Evolutionary conservation across 805 yeast genomes (phyloP), one percentile per base, ranked within the genome.

Genomic region (Candida maesae): DNA sequence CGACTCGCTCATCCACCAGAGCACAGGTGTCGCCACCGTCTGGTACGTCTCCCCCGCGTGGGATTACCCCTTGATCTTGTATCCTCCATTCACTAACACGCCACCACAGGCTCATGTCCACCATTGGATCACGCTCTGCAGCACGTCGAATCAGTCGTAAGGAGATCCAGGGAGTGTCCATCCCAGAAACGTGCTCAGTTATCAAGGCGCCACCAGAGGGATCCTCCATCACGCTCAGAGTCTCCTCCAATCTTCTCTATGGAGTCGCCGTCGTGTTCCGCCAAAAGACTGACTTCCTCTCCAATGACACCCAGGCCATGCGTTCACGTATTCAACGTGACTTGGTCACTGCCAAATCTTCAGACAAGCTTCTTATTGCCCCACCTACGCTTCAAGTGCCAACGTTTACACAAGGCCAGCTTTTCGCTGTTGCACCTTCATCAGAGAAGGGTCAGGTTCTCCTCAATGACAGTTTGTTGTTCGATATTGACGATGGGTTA

Each of bases 191-290:
- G 0, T 71, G 78, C 44, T 47, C 51, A 4, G 55, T 53, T 6
- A 57, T 61, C 32, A 45, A 51, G 25, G 37, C 47, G 7, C 55
- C 60, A 1, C 55, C 60, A 4, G 36, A 32, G 12, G 43, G 14
- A 44, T 47, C 14, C 19, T 13, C 18, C 40, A 56, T 55, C 33
- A 54, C 59, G 1, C 42, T 63, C 2, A 47, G 75, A 23, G 46
- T 67, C 12, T 56, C 65, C 0, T 71, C 78, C 0, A 68, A 56
- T 35, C 49, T 74, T 7, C 52, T 74, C 26, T 65, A 71, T 45
- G 80, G 80, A 1, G 60, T 74, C 5, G 60, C 76, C 1, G 42
- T 74, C 27, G 56, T 70, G 29, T 72, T 71, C 52, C 73, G 66
- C 42, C 70, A 72, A 20, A 74, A 79, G 52, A 67, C 73, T 0